A percentile compares a stretch with the other conserved stretches of the same genome.
Conservation (phyloP, 2,329 filamentous ascomycete species). For the Sarocladium kiliense region DNA sequence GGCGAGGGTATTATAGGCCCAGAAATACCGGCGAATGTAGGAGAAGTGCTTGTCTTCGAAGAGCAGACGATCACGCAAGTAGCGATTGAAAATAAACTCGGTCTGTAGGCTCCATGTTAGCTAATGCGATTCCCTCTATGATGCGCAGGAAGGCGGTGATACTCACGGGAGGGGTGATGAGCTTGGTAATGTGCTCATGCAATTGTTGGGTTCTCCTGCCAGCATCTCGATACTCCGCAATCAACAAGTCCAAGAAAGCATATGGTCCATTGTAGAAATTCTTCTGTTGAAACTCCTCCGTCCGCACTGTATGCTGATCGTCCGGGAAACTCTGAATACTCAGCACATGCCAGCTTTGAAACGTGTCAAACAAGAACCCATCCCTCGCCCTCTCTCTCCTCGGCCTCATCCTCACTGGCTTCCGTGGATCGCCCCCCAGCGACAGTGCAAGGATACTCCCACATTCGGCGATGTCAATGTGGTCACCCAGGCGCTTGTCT, state of each 20-base stretch:
- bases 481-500: conserved; percentile 34
- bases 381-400: conserved; percentile 42
- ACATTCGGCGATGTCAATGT: conserved; percentile 56
- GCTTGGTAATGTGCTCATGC: conserved; percentile 49
- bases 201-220: conserved; percentile 53
- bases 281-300: conserved; percentile 46
- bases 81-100: conserved; percentile 54
- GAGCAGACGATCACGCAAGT: conserved; percentile 50
- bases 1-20: conserved; percentile 56
- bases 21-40: conserved; percentile 57
- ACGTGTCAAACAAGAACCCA: conserved; percentile 52
- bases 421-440: conserved; percentile 45
- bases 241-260: conserved; percentile 54
- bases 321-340: conserved; percentile 56
- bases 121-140: neutral
- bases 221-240: conserved; percentile 56
- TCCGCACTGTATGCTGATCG: conserved; percentile 49
- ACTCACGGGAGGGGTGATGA: conserved; percentile 51
- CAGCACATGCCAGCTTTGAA: conserved; percentile 55
- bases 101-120: conserved; percentile 21
- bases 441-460: conserved; percentile 55
- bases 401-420: conserved; percentile 40
- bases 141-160: neutral
- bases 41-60: conserved; percentile 59
- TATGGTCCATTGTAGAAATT: conserved; percentile 56